Evolutionary conservation across 345 rosid species (phyloP).

Genomic region (Clarkia xantiana): DNA sequence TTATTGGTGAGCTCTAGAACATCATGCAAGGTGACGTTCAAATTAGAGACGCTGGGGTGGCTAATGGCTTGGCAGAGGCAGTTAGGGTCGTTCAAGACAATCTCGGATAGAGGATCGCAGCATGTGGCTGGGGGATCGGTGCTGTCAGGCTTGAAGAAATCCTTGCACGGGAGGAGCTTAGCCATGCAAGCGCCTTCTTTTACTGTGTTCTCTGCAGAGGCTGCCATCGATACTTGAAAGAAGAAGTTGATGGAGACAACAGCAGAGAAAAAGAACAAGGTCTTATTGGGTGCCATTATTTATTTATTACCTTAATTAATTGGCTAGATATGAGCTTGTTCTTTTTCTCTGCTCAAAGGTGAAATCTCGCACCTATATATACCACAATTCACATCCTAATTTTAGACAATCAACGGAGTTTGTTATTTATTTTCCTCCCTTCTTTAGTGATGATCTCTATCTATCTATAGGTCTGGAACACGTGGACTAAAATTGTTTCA

Average conservation of each 20-base stretch:
- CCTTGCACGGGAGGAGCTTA: slow-evolving; percentile 33
- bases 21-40: slow-evolving; percentile 27
- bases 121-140: slow-evolving; percentile 25
- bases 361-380: not conserved
- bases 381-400: no score
- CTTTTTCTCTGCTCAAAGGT: not conserved
- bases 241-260: not conserved
- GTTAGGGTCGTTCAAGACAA: slow-evolving; percentile 11
- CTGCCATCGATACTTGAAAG: not conserved
- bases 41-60: slow-evolving; percentile 11
- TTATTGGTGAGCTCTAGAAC: slow-evolving; percentile 35
- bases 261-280: not conserved
- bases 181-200: slow-evolving; percentile 14
- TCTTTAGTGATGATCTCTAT: not conserved
- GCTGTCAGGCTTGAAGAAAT: slow-evolving; percentile 8
- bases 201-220: not conserved
- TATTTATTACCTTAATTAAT: no score
- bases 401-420: no score
- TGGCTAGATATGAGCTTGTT: no score
- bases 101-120: slow-evolving; percentile 32
- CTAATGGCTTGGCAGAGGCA: slow-evolving; percentile 36
- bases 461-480: not conserved
- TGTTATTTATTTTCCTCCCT: no score
- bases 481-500: no score
- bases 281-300: not conserved